Base-by-base conservation (phyloP, 2,329 filamentous ascomycete species). In the Neonectria neomacrospora region DNA sequence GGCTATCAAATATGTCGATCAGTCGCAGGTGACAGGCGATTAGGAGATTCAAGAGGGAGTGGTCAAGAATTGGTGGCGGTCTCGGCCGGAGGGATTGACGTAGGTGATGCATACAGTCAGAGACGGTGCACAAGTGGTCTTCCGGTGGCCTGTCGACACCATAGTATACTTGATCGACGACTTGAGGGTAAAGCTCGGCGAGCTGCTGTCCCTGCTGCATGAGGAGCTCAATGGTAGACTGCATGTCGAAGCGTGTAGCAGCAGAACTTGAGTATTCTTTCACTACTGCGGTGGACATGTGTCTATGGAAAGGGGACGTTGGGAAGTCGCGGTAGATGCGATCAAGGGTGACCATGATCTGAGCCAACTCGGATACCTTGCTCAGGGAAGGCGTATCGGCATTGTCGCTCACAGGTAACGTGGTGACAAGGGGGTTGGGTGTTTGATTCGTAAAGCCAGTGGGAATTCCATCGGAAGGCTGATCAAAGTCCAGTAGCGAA, bases 11-110 rank as follows among this genome's bases (percentile, higher is more conserved):
- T 5, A 80, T 66, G 51, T 80, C 79, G 1, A 78, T 66, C 11
- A 80, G 63, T 23, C 78, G 75, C 1, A 76, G 60, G 57, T 82
- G 80, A 14, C 79, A 80, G 4, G 77, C 73, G 2, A 79, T 53
- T 10, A 82, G 63, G 8, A 81, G 70, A 26, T 77, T 76, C 11
- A 80, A 68, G 12, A 82, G 65, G 9, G 79, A 74, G 10, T 73
- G 54, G 54, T 82, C 81, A 11, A 80, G 44, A 1, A 48, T 61
- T 1, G 64, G 37, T 8, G 52, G 23, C 0, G 63, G 47, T 3
- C 48, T 51, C 3, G 63, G 48, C 22, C 71, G 67, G 16, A 75
- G 30, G 3, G 62, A 52, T 10, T 63, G 41, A 23, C 16, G 57
- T 26, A 45, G 60, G 12, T 59, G 65, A 54, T 81, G 79, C n/a